These are phyloP conservation scores for Neoscytalidium dimidiatum DNA, from an alignment of 2,329 filamentous ascomycete genomes.

Conservation along the genomic window DNA sequence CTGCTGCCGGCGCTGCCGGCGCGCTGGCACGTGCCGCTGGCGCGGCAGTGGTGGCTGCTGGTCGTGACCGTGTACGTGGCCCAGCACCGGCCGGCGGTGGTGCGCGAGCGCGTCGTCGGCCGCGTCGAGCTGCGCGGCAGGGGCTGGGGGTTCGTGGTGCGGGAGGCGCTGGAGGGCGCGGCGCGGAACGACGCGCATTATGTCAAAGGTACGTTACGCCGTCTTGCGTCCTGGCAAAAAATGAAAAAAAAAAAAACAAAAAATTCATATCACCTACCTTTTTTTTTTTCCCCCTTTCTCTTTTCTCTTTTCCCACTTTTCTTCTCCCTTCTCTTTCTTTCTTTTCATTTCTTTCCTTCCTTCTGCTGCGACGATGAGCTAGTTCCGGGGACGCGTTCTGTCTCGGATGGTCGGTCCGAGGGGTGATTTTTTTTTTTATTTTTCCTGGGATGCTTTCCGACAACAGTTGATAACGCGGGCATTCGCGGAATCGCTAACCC, in stretches of 20 bases:
- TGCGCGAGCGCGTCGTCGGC: slow-evolving; percentile 63
- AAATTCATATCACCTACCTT: background rate
- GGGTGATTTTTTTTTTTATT: background rate
- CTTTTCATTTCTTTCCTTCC: too few species aligned
- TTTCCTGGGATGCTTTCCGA: too few species aligned
- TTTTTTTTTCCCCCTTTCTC: background rate
- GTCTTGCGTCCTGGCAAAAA: too few species aligned
- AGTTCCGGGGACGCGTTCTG: too few species aligned
- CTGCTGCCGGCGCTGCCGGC: slow-evolving; percentile 75
- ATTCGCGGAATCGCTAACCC: background rate
- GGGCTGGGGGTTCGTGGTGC: slow-evolving; percentile 75
- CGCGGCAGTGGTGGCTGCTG: slow-evolving; percentile 90
- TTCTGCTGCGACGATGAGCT: too few species aligned
- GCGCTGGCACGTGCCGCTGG: slow-evolving; percentile 71
- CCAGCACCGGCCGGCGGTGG: slow-evolving; percentile 71
- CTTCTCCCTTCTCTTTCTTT: background rate
- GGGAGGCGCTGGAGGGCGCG: slow-evolving; percentile 68
- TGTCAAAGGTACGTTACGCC: slow-evolving; percentile 71
- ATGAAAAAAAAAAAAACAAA: too few species aligned
- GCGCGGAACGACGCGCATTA: slow-evolving; percentile 77
- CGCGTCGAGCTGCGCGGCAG: slow-evolving; percentile 63
- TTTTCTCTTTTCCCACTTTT: background rate
- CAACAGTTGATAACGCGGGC: too few species aligned
- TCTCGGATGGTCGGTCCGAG: too few species aligned
- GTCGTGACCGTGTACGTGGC: slow-evolving; percentile 76